Evolutionary conservation across 306 rosid species (phyloP).

Genomic region (Ziziphus jujuba): DNA sequence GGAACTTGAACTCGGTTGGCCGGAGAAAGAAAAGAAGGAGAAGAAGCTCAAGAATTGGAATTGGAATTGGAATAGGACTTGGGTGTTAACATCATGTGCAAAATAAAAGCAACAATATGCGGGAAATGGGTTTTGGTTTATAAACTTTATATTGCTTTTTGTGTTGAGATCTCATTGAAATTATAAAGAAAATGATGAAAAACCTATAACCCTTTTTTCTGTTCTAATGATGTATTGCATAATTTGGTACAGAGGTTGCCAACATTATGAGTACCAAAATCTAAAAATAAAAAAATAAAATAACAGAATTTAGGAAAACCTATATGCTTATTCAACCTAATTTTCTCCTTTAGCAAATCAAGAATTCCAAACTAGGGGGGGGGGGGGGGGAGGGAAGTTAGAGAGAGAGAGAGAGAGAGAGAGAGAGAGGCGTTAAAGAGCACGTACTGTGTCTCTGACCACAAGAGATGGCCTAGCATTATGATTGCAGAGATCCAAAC

Average conservation of each 20-base stretch:
- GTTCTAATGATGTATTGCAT: no score
- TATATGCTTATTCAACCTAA: not conserved
- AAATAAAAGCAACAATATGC: not conserved
- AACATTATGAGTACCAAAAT: not conserved
- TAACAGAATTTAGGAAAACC: no score
- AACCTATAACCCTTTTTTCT: no score
- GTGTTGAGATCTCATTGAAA: not conserved
- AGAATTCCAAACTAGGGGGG: conserved; percentile 32
- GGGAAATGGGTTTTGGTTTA: conserved; percentile 1
- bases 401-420: not conserved
- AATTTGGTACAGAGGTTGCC: no score
- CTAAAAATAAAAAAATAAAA: not conserved
- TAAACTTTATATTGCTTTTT: no score
- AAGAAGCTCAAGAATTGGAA: not conserved
- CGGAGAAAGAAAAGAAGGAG: not conserved
- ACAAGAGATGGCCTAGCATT: conserved; percentile 73
- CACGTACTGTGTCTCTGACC: conserved; percentile 73
- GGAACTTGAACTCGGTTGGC: conserved; percentile 47
- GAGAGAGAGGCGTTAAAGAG: not conserved
- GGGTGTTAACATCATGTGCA: no score
- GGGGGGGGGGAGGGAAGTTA: no score
- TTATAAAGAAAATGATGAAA: conserved; percentile 2
- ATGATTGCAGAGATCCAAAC: conserved; percentile 81
- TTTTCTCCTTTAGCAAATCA: conserved; percentile 19
- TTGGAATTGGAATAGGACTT: not conserved